Conservation (phyloP, 2,329 filamentous ascomycete genomes). For the Nemania sp. region DNA sequence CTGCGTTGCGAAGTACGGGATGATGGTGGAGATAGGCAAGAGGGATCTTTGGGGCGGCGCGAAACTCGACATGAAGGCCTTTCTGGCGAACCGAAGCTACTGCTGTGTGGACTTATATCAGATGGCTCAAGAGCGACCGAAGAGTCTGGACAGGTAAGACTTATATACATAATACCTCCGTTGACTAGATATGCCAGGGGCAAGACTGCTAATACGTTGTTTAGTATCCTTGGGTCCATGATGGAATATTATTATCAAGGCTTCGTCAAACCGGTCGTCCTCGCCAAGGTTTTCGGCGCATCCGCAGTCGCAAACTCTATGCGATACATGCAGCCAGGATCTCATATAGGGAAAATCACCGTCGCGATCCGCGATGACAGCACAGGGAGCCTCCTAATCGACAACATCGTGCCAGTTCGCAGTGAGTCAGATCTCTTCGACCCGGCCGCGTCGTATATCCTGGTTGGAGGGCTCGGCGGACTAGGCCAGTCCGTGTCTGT, state of each 20-base stretch:
- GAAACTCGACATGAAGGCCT: slow-evolving; percentile 49
- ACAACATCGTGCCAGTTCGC: background rate
- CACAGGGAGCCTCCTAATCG: background rate
- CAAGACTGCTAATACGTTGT: background rate
- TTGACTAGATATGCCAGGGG: background rate
- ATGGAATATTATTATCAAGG: background rate
- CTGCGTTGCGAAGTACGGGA: slow-evolving; percentile 49
- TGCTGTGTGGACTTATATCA: slow-evolving; percentile 40
- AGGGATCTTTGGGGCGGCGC: slow-evolving; percentile 46
- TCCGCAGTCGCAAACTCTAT: background rate
- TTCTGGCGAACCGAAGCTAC: slow-evolving; percentile 44
- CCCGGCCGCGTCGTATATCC: slow-evolving; percentile 23
- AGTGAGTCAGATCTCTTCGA: background rate
- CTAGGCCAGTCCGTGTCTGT: slow-evolving; percentile 23
- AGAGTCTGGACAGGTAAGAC: background rate
- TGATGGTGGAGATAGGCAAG: slow-evolving; percentile 52
- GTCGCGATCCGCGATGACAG: background rate
- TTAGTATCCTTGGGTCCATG: background rate
- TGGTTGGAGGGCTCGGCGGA: slow-evolving; percentile 31
- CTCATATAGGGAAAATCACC: background rate
- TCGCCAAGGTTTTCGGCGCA: background rate
- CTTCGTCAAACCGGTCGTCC: background rate
- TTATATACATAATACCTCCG: background rate
- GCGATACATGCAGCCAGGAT: background rate
- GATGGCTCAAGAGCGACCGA: background rate